Base-by-base conservation (phyloP, 768 basidiomycete genomes). In the Crassisporium funariophilum region DNA sequence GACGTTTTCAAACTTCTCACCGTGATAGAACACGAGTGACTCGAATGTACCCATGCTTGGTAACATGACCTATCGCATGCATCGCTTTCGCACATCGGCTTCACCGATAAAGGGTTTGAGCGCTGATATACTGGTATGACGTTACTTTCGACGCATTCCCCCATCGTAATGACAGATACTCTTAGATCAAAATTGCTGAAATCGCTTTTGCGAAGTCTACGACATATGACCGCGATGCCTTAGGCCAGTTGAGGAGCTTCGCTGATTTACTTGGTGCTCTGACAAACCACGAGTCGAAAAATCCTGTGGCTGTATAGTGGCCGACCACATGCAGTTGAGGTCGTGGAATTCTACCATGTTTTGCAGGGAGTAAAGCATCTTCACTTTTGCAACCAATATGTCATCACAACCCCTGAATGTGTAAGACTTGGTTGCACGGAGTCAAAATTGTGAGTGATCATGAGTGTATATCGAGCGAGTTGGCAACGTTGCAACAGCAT, bases 101-200 rank as follows among this genome's bases (percentile, higher is more conserved):
- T 91, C 91, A 13, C 83, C 91, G 0, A 76, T 95, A 47, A 91
- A 91, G 62, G 92, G 92, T 1, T 64, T 95, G 2, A 94, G 91
- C 1, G 75, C 88, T 2, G 87, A 91, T 53, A 88, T 95, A 11
- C 68, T 95, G 41, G 90, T 91, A 53, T 49, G 84, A 49, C 5
- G 24, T 12, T 35, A n/a, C 22, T 34, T 22, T 48, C 17, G 10
- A 9, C 22, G 25, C 15, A 29, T 35, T 21, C 39, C 20, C 35
- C 40, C 21, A 25, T 31, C 19, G 23, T 38, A 22, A 40, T 17
- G 8, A 15, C n/a, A 22, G 5, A 36, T 35, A n/a, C 41, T 31
- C 23, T 25, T 40, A 87, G 83, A 84, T 88, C 21, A 73, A 80
- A 50, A 74, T 79, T 4, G 88, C 90, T 0, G 73, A 83, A 45